Evolutionary conservation across 2,329 filamentous ascomycete genomes (phyloP), one percentile per base, ranked within the genome.

Genomic region (Clonostachys rosea): DNA sequence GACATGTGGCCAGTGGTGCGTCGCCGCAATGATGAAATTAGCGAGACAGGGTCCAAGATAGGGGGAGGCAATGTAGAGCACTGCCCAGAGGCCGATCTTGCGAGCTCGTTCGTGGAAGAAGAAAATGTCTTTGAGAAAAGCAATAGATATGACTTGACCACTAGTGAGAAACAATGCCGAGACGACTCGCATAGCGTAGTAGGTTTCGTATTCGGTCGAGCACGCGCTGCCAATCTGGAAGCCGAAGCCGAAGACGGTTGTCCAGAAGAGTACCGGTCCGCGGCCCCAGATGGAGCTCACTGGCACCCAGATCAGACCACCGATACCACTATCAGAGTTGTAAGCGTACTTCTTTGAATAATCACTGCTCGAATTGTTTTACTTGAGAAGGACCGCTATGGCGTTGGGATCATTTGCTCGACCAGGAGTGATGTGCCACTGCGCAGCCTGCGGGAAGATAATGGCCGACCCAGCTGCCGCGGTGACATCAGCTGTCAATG

Each of bases 91-190:
- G 44, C 72, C 71, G 50, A 75, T 75, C 56, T 76, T 75, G 18
- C 72, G 60, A 1, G 73, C 72, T 35, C 75, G 65, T 50, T 81
- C 71, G 53, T 83, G 79, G 59, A 81, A 79, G 64, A 79, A 82
- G 64, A 79, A 83, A 74, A 75, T 10, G 57, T 65, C 0, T 60
- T 66, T 4, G 72, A 50, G 48, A 68, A 71, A 59, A 64, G 72
- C 51, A 71, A 18, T n/a, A 13, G 17, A 40, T 40, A 18, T n/a
- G 37, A 18, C 17, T n/a, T 40, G 17, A 9, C n/a, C 37, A 40
- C n/a, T 40, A 10, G 17, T 30, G 24, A 30, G 24, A 9, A 30
- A 30, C 24, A 30, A 30, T 9, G 24, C 24, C 1, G 24, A 30
- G 24, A 30, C 24, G 24, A 30, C 24, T 30, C 24, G 24, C 24